phyloP scores from a whole-genome alignment of 2,329 filamentous ascomycete genomes.

The Sporothrix pseudoabietina region DNA sequence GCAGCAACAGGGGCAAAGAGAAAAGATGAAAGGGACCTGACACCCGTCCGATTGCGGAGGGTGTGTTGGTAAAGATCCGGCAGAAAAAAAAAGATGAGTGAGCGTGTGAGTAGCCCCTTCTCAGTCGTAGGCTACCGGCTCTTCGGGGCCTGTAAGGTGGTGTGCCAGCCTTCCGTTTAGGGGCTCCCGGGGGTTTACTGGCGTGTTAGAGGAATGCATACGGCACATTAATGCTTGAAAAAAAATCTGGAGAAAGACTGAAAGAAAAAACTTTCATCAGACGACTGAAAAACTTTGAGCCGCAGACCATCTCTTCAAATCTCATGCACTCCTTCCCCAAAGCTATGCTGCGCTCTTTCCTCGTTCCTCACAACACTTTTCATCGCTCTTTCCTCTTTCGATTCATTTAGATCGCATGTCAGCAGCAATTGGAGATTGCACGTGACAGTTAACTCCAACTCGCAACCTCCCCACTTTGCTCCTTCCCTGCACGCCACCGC shows the following conservation, averaged over 20 bases:
- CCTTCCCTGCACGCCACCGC: neutral
- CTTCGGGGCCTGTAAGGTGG: neutral
- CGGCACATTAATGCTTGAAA: neutral
- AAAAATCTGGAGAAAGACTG: neutral
- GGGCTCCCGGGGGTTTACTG: neutral
- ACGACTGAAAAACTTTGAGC: neutral
- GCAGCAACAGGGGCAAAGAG: neutral
- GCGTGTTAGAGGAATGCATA: neutral
- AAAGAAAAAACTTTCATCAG: neutral
- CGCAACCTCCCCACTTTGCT: neutral
- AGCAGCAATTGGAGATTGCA: neutral
- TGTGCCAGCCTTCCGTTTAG: constrained; percentile 17
- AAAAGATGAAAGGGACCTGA: constrained; percentile 4
- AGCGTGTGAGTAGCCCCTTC: neutral
- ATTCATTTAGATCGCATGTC: neutral
- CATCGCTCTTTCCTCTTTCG: constrained; percentile 3
- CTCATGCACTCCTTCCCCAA: neutral
- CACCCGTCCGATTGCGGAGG: constrained; percentile 1
- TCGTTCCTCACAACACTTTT: neutral
- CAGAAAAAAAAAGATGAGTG: neutral
- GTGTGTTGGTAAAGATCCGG: neutral
- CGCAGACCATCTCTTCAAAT: neutral
- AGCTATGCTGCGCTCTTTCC: neutral
- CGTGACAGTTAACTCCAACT: constrained; percentile 7
- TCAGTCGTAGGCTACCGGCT: neutral